These are phyloP conservation scores for Aspergillus mulundensis DNA, from an alignment of 495 filamentous ascomycete genomes.

Conservation along the genomic window DNA sequence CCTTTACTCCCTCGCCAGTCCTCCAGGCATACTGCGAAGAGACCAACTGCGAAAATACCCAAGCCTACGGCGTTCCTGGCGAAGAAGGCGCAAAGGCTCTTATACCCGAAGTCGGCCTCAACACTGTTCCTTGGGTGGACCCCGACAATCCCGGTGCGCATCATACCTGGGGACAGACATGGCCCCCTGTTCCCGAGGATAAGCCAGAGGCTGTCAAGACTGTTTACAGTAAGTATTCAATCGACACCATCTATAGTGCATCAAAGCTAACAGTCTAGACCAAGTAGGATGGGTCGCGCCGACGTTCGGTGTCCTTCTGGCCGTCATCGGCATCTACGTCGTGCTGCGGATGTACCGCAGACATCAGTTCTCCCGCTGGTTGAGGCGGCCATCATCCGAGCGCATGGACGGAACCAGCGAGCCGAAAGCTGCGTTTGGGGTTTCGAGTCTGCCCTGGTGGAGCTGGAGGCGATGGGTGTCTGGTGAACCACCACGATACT, in stretches of 20 bases:
- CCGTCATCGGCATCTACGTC: slow-evolving; percentile 9
- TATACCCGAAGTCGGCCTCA: slow-evolving; percentile 34
- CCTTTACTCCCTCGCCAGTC: slow-evolving; percentile 38
- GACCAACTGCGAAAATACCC: slow-evolving; percentile 30
- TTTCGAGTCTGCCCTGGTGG: slow-evolving; percentile 31
- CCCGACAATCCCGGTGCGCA: slow-evolving; percentile 25
- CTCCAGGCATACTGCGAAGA: slow-evolving; percentile 35
- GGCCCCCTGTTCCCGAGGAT: slow-evolving; percentile 1
- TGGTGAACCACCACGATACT: slow-evolving; percentile 23
- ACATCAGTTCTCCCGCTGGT: slow-evolving; percentile 2
- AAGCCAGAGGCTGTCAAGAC: not conserved
- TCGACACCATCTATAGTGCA: not conserved
- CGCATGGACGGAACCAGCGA: slow-evolving; percentile 21
- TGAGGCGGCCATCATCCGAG: slow-evolving; percentile 22
- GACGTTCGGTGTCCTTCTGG: slow-evolving; percentile 9
- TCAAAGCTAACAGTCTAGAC: slow-evolving; percentile 6
- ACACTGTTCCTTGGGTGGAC: slow-evolving; percentile 42
- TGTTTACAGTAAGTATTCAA: slow-evolving; percentile 6
- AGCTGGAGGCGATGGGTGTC: slow-evolving; percentile 31
- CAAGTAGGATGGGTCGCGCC: slow-evolving; percentile 13
- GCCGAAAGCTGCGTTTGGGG: slow-evolving; percentile 12
- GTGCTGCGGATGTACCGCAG: slow-evolving; percentile 14
- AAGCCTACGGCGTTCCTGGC: slow-evolving; percentile 32
- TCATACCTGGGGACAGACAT: slow-evolving; percentile 14
- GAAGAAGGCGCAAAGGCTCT: slow-evolving; percentile 27